A percentile compares a stretch with the other conserved stretches of the same genome.
phyloP scores from a whole-genome alignment of 495 filamentous ascomycete genomes.

The Patellaria atrata region DNA sequence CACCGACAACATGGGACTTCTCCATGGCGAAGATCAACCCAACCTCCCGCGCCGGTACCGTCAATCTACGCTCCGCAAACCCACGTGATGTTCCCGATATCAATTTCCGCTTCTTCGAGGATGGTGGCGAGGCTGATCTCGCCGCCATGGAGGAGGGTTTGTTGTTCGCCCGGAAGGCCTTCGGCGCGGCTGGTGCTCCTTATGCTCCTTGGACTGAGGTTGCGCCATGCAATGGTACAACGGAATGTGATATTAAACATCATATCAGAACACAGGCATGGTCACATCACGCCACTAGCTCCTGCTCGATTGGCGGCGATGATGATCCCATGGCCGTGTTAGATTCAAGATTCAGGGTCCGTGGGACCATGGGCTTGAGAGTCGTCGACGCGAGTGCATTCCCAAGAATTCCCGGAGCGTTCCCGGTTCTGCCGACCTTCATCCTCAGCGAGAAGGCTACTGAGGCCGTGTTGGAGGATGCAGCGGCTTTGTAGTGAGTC shows the following conservation, averaged over 20 bases:
- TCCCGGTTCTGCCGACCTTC: conserved; percentile 42
- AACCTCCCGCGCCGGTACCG: conserved; percentile 16
- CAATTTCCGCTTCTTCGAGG: conserved; percentile 22
- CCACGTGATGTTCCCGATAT: conserved; percentile 20
- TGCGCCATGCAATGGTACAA: conserved; percentile 4
- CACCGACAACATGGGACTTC: conserved; percentile 25
- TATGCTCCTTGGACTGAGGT: no score
- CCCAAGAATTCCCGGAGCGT: conserved; percentile 38
- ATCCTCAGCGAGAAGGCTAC: conserved; percentile 51
- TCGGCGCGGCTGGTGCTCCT: conserved; percentile 1
- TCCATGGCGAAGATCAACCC: conserved; percentile 19
- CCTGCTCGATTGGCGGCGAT: conserved; percentile 35
- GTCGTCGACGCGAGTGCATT: conserved; percentile 28
- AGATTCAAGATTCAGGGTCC: conserved; percentile 38
- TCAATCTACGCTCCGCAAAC: conserved; percentile 16
- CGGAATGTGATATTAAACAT: conserved; percentile 5
- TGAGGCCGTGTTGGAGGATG: conserved; percentile 43
- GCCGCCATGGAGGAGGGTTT: conserved; percentile 14
- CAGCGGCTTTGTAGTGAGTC: no score
- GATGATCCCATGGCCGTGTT: conserved; percentile 35
- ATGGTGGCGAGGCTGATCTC: conserved; percentile 11
- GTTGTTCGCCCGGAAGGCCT: conserved; percentile 8
- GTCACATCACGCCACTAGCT: conserved; percentile 37
- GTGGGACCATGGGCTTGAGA: conserved; percentile 32
- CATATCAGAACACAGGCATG: conserved; percentile 34